These are phyloP conservation scores for Skeletonema costatum DNA, from an alignment of 108 stramenopile species.

Conservation along the genomic window DNA sequence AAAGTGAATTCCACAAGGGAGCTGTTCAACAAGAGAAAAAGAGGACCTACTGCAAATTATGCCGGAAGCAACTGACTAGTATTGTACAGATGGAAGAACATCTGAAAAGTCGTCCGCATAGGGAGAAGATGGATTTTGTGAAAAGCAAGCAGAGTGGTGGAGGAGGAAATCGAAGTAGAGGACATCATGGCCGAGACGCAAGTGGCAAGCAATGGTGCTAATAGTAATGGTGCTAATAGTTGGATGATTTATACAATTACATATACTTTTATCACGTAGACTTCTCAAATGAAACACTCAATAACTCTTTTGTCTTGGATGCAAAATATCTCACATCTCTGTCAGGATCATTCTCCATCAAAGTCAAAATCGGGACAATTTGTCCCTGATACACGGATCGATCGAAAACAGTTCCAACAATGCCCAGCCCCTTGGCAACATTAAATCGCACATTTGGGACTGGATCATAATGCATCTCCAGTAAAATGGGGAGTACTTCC, in stretches of 20 bases:
- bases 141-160: constrained; percentile 42
- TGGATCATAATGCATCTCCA: constrained; percentile 93
- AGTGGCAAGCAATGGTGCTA: constrained; percentile 41
- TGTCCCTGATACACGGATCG: constrained; percentile 64
- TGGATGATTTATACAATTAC: background rate
- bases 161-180: constrained; percentile 1
- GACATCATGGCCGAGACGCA: constrained; percentile 7
- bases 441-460: constrained; percentile 98
- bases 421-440: constrained; percentile 89
- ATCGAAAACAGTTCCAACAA: constrained; percentile 72
- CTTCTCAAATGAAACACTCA: constrained; percentile 16
- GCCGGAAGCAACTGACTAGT: constrained; percentile 89
- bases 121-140: constrained; percentile 58
- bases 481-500: constrained; percentile 87
- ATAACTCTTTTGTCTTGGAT: constrained; percentile 42
- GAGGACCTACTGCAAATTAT: constrained; percentile 80
- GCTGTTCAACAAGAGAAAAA: constrained; percentile 79
- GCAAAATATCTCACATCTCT: constrained; percentile 94
- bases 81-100: constrained; percentile 89
- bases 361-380: constrained; percentile 74
- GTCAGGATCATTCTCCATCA: constrained; percentile 87
- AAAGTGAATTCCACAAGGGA: constrained; percentile 72
- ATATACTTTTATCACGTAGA: background rate
- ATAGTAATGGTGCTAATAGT: constrained; percentile 20
- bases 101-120: constrained; percentile 76